phyloP scores from a whole-genome alignment of 2,329 filamentous ascomycete species.

The Metarhizium rileyi region DNA sequence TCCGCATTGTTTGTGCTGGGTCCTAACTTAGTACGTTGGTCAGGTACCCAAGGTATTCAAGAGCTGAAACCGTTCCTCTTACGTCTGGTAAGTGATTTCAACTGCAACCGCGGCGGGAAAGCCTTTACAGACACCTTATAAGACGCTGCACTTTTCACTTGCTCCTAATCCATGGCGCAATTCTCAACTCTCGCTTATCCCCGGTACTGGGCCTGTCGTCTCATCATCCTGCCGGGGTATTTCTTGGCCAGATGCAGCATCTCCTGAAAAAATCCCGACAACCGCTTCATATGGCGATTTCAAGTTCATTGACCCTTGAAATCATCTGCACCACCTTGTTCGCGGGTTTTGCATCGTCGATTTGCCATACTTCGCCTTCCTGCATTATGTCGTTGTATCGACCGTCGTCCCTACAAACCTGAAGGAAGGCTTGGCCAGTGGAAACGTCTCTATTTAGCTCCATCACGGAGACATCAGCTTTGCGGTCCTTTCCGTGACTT shows the following conservation, averaged over 20 bases:
- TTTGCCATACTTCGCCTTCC: neutral
- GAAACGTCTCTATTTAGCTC: neutral
- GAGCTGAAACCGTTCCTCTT: too few relatives aligned
- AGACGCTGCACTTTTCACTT: too few relatives aligned
- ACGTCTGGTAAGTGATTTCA: too few relatives aligned
- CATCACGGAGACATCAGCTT: slow-evolving; percentile 10
- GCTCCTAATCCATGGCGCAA: neutral
- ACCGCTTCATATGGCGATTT: too few relatives aligned
- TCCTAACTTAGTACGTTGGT: too few relatives aligned
- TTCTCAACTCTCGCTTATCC: neutral
- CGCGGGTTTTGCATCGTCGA: neutral
- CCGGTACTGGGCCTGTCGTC: neutral
- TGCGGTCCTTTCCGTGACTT: slow-evolving; percentile 30
- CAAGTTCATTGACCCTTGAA: too few relatives aligned
- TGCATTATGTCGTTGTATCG: neutral
- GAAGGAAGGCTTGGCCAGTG: neutral
- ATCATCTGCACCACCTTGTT: too few relatives aligned
- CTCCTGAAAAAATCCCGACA: neutral
- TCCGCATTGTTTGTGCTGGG: too few relatives aligned
- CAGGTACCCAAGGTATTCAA: too few relatives aligned
- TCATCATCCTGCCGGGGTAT: neutral
- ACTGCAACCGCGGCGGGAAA: neutral
- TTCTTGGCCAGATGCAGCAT: neutral
- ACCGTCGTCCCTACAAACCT: too few relatives aligned
- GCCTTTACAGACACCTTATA: too few relatives aligned